These are phyloP conservation scores for Coemansia sp. DNA, from an alignment of 192 early-diverging fungal genomes.

Conservation along the genomic window DNA sequence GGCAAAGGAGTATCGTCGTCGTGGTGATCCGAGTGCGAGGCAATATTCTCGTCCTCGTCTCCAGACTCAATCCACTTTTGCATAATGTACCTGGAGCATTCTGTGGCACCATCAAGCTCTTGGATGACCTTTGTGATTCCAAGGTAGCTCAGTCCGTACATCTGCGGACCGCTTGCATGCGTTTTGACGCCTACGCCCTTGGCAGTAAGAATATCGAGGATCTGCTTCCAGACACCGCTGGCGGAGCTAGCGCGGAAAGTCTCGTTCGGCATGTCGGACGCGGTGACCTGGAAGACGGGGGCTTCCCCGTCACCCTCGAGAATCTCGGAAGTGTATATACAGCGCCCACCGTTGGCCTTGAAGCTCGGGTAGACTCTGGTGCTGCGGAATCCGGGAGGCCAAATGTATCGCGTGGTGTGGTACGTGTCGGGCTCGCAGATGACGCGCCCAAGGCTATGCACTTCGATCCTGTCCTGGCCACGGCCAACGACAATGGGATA, in stretches of 20 bases:
- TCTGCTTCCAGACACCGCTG: conserved; percentile 70
- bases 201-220: conserved; percentile 60
- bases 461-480: conserved; percentile 62
- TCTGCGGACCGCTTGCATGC: conserved; percentile 69
- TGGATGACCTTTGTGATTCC: conserved; percentile 74
- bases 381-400: conserved; percentile 67
- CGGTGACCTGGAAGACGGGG: conserved; percentile 67
- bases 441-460: conserved; percentile 61
- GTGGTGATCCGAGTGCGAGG: background rate
- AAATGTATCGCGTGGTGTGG: conserved; percentile 71
- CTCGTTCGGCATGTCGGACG: conserved; percentile 63
- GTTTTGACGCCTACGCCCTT: conserved; percentile 68
- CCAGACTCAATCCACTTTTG: conserved; percentile 43
- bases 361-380: conserved; percentile 63
- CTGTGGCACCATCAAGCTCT: conserved; percentile 52
- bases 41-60: conserved; percentile 5
- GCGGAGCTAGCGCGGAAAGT: conserved; percentile 64
- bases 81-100: conserved; percentile 44
- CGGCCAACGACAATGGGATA: conserved; percentile 63
- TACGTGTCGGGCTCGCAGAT: conserved; percentile 62
- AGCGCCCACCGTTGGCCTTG: conserved; percentile 53
- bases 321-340: conserved; percentile 66
- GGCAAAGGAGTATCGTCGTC: background rate
- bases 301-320: conserved; percentile 61
- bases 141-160: conserved; percentile 67